Evolutionary conservation across 441 rosid genomes (phyloP).

Genomic region (Aleurites moluccanus): DNA sequence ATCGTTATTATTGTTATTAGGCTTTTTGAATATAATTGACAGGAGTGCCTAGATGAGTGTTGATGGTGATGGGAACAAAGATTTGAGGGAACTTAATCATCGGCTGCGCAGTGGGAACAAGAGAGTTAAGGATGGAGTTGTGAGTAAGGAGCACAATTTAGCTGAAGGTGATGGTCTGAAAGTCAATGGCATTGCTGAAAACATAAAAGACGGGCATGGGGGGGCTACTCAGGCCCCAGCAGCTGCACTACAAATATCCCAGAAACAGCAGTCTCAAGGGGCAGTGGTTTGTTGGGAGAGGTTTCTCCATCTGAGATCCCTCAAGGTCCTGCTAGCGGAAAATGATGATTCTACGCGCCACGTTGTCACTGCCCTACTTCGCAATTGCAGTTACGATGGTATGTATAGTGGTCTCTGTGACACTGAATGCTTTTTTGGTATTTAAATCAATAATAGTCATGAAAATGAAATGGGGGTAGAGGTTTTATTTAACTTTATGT

Average conservation of each 20-base stretch:
- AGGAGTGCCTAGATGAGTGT: slow-evolving; percentile 35
- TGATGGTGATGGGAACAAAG: slow-evolving; percentile 29
- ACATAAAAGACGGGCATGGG: slow-evolving; percentile 33
- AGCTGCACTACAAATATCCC: slow-evolving; percentile 39
- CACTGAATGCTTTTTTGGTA: neutral
- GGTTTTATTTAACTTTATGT: neutral
- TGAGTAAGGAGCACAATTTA: slow-evolving; percentile 36
- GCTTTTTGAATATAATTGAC: slow-evolving; percentile 39
- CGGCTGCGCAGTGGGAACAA: slow-evolving; percentile 42
- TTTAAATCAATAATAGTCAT: neutral
- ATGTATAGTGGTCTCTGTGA: slow-evolving; percentile 13
- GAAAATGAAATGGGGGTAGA: neutral
- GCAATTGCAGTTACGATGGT: slow-evolving; percentile 89
- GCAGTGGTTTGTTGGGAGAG: slow-evolving; percentile 64
- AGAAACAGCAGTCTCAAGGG: slow-evolving; percentile 49
- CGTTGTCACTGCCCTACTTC: slow-evolving; percentile 70
- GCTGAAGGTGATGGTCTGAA: slow-evolving; percentile 45
- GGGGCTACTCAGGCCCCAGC: slow-evolving; percentile 35
- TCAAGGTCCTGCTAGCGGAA: slow-evolving; percentile 86
- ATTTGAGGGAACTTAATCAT: slow-evolving; percentile 23
- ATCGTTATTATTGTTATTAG: slow-evolving; percentile 17
- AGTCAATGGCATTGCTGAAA: slow-evolving; percentile 31
- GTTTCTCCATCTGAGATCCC: slow-evolving; percentile 65
- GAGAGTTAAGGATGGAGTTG: slow-evolving; percentile 41
- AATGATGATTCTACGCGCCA: slow-evolving; percentile 81